Evolutionary conservation across 202 grass and related monocot genomes (phyloP), one percentile per base, ranked within the genome.

Genomic region (Brachypodium distachyon): DNA sequence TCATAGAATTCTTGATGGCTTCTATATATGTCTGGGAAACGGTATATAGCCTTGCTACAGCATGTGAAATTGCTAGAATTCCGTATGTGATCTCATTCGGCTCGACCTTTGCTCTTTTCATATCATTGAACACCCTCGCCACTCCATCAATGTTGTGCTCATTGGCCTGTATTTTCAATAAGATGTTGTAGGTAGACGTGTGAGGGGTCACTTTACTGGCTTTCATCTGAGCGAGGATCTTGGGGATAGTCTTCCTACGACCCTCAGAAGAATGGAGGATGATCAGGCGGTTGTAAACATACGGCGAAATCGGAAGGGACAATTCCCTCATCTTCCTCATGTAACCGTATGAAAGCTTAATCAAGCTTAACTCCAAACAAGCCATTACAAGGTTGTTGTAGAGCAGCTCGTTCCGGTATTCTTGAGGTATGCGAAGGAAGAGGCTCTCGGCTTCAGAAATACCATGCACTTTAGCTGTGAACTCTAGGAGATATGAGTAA

Each of bases 321-420:
- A 95, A 36, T 51, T 92, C 87, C 74, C 89, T 90, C 91, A 98
- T 95, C 79, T 95, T 98, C 93, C 85, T 95, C 96, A 89, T 95
- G 89, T 95, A 98, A 19, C 82, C 81, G 0, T 90, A 86, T 16
- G 91, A 90, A 72, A 90, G 95, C 89, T 86, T 98, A 70, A 98
- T 92, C 73, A 77, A 74, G 55, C 85, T 73, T 63, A 78, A 54
- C 80, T 95, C 91, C 37, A 98, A 83, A 54, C 87, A 88, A 16
- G 89, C 79, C 85, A 95, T 92, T 37, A 95, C 84, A 71, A 98
- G 91, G 64, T 95, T 95, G 77, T 95, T 98, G 80, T 92, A 98
- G 12, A 98, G 91, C 75, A 98, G 84, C 43, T 92, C 89, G 21
- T 98, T 98, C 38, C 86, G 95, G 67, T 85, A 85, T 53, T 77